Percentiles rank a stretch among this genome's conserved stretches.
phyloP scores from a whole-genome alignment of 73 alveolate genomes.

The Paramecium tetraurelia region DNA sequence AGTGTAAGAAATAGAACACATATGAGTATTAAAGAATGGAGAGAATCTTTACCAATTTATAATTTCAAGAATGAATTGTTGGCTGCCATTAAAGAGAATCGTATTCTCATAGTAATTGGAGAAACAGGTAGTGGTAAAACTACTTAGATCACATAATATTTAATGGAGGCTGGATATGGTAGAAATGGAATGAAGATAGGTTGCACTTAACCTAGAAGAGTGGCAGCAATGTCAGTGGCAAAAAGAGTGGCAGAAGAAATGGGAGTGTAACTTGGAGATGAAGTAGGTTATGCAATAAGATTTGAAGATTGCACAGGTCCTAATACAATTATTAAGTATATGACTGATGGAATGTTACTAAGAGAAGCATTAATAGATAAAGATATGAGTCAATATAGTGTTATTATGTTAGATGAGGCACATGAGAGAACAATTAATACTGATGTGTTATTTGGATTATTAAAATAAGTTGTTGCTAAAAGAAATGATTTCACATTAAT shows the following conservation, averaged over 20 bases:
- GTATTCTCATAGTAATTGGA: constrained; percentile 97
- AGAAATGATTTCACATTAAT: constrained; percentile 94
- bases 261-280: constrained; percentile 93
- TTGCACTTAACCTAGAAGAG: constrained; percentile 99
- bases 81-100: constrained; percentile 78
- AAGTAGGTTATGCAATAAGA: constrained; percentile 99
- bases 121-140: constrained; percentile 99
- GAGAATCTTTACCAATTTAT: constrained; percentile 98
- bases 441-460: constrained; percentile 99
- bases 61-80: constrained; percentile 87
- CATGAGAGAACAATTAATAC: constrained; percentile 99
- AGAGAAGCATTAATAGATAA: constrained; percentile 97
- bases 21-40: constrained; percentile 88
- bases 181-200: constrained; percentile 91
- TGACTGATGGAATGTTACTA: constrained; percentile 99
- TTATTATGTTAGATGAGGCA: constrained; percentile 99
- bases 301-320: constrained; percentile 99
- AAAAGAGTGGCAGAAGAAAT: constrained; percentile 96
- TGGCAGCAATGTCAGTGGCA: constrained; percentile 99
- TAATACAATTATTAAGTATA: constrained; percentile 96
- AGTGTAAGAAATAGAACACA: constrained; percentile 60
- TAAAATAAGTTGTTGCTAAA: constrained; percentile 78
- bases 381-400: constrained; percentile 89
- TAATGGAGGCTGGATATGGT: constrained; percentile 93
- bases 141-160: constrained; percentile 96